Base-by-base conservation (phyloP, 495 filamentous ascomycete species). In the Parachaetomium inaequale region DNA sequence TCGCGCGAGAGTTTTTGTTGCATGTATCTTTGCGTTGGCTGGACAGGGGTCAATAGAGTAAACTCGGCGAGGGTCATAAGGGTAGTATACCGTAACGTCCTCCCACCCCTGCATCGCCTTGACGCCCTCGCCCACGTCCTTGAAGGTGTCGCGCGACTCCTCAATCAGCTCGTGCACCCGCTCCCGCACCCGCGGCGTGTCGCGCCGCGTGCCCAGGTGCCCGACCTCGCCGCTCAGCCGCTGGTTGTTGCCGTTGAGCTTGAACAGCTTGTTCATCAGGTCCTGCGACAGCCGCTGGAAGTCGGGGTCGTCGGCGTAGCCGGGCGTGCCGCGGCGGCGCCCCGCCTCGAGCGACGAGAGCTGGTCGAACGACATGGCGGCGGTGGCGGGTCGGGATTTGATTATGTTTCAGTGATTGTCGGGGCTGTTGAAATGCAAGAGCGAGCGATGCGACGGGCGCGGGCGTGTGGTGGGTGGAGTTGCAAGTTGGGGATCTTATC, bases 1-100 rank as follows among this genome's bases (percentile, higher is more conserved):
- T 97, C 92, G 64, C 89, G 87, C 47, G 90, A 93, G 38, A 98
- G 84, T 70, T 97, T 98, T 66, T 93, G 88, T 65, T 98, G 93
- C 12, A 90, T 94, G 80, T 93, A 98, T 76, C 95, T 73, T 64
- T 81, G 93, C 7, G 89, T 88, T 32, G 91, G 88, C 92, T 26
- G 12, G 3, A 17, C 21, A 11, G 28, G 23, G 10, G 38, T 65
- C 19, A 55, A 25, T 38, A 50, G 19, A 54, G 1, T 7, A 38
- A 4, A 28, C 40, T 0, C 7, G 38, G 31, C 7, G 29, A 50
- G n/a, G 17, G 28, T 11, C 6, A 29, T 54, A 47, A 7, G 36
- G 2, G 49, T 15, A 17, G 15, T 89, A 60, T 84, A 96, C 93
- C 68, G 92, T 92, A 19, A 96, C 83, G 69, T 98, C 90, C 66